Conservation (phyloP, 139 green algal genomes). For the Chlorella sp. region DNA sequence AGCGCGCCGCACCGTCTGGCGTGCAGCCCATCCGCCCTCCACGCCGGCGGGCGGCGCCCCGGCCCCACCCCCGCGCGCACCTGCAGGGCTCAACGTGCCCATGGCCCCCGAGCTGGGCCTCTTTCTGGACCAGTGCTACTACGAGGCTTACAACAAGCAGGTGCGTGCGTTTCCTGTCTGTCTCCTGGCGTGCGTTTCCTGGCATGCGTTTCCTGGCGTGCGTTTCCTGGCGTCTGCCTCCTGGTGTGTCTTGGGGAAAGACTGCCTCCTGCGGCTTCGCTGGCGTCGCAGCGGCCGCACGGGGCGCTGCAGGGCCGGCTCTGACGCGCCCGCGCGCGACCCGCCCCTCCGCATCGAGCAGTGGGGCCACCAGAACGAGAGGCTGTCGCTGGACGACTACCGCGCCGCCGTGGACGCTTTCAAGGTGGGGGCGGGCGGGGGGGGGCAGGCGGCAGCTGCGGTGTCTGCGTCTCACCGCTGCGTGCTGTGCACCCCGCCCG, state of each 20-base stretch:
- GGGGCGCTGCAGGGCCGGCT: too few species aligned
- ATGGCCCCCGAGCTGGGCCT: slow-evolving; percentile 89
- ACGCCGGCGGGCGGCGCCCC: neutral
- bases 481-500: slow-evolving; percentile 8
- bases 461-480: too few species aligned
- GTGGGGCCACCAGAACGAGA: slow-evolving; percentile 29
- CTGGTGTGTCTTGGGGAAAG: neutral
- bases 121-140: slow-evolving; percentile 70
- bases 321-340: too few species aligned
- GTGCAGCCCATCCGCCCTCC: neutral
- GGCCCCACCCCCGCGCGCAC: neutral
- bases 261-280: too few species aligned
- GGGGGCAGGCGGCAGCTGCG: neutral
- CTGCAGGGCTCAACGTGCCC: slow-evolving; percentile 49
- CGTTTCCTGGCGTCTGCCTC: too few species aligned
- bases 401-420: slow-evolving; percentile 28
- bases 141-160: slow-evolving; percentile 39
- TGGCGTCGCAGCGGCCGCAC: too few species aligned
- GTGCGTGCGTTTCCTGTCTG: too few species aligned
- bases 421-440: slow-evolving; percentile 15
- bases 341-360: too few species aligned
- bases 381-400: slow-evolving; percentile 6
- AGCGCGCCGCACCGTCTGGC: neutral
- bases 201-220: too few species aligned
- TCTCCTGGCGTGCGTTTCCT: neutral